Percentiles rank a stretch among this genome's conserved stretches.
These are phyloP conservation scores for Microsporum canis DNA, from an alignment of 2,329 filamentous ascomycete species.

Conservation along the genomic window DNA sequence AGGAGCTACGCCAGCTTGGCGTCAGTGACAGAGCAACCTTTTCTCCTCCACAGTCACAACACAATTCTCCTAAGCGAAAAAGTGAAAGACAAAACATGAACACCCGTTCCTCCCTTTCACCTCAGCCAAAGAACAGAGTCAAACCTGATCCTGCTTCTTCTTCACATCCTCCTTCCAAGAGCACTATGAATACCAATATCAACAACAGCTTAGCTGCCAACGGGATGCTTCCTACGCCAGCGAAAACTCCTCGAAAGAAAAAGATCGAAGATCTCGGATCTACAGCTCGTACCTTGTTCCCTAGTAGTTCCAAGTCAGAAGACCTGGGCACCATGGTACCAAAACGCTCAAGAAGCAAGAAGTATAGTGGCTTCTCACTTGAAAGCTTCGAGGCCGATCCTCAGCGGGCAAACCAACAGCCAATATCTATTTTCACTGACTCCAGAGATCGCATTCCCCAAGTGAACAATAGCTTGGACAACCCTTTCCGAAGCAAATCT, in stretches of 20 bases:
- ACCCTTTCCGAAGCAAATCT: slow-evolving; percentile 43
- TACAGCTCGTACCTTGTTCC: slow-evolving; percentile 45
- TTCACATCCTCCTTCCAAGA: slow-evolving; percentile 17
- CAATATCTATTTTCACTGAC: slow-evolving; percentile 52
- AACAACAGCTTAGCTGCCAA: slow-evolving; percentile 20
- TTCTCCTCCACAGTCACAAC: slow-evolving; percentile 23
- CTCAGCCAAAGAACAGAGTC: slow-evolving; percentile 9
- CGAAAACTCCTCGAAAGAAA: slow-evolving; percentile 51
- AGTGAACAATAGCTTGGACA: slow-evolving; percentile 40
- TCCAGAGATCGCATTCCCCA: slow-evolving; percentile 50
- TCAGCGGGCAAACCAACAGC: slow-evolving; percentile 22
- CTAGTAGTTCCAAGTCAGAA: slow-evolving; percentile 33
- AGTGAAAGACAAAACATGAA: slow-evolving; percentile 5
- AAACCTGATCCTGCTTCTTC: slow-evolving; percentile 14
- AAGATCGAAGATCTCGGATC: slow-evolving; percentile 34
- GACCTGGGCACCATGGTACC: slow-evolving; percentile 37
- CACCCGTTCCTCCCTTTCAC: slow-evolving; percentile 5
- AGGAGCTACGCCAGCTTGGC: slow-evolving; percentile 16
- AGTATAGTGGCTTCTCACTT: slow-evolving; percentile 36
- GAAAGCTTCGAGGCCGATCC: slow-evolving; percentile 32
- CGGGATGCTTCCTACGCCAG: slow-evolving; percentile 49
- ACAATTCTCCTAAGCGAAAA: slow-evolving; percentile 22
- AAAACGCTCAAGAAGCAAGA: slow-evolving; percentile 32
- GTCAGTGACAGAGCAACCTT: slow-evolving; percentile 16
- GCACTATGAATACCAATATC: slow-evolving; percentile 11